Percentiles rank a stretch among this genome's conserved stretches.
Evolutionary conservation across 2,329 filamentous ascomycete species (phyloP).

Genomic region (Fusarium solani-melongenae): DNA sequence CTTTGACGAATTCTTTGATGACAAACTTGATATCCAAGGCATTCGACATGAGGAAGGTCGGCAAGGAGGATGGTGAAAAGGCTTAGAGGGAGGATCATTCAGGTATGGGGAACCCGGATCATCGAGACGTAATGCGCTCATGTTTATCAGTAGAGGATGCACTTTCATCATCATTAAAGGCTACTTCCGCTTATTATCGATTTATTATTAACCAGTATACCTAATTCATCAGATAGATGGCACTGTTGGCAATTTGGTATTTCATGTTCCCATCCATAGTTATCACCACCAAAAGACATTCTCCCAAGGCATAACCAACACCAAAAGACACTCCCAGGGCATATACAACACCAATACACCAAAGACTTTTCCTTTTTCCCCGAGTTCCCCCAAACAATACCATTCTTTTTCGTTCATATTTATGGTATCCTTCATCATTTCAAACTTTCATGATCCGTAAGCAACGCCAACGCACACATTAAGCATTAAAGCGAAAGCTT

Average conservation of each 20-base stretch:
- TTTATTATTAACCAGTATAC: neutral
- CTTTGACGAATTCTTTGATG: constrained; percentile 46
- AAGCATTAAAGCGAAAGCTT: neutral
- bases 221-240: neutral
- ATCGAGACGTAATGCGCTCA: neutral
- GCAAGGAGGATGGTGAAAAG: neutral
- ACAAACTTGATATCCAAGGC: constrained; percentile 45
- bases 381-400: neutral
- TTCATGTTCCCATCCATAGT: too few relatives aligned
- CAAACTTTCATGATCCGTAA: neutral
- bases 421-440: neutral
- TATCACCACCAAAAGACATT: neutral
- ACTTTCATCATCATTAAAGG: neutral
- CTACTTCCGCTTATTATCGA: neutral
- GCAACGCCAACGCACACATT: neutral
- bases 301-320: neutral
- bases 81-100: neutral
- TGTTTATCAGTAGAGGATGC: neutral
- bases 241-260: neutral
- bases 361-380: neutral
- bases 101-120: neutral
- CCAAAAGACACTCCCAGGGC: neutral
- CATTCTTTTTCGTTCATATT: neutral
- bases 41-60: constrained; percentile 42
- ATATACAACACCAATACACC: neutral